These are phyloP conservation scores for Limtongia smithiae DNA, from an alignment of 805 yeast species.

Conservation along the genomic window DNA sequence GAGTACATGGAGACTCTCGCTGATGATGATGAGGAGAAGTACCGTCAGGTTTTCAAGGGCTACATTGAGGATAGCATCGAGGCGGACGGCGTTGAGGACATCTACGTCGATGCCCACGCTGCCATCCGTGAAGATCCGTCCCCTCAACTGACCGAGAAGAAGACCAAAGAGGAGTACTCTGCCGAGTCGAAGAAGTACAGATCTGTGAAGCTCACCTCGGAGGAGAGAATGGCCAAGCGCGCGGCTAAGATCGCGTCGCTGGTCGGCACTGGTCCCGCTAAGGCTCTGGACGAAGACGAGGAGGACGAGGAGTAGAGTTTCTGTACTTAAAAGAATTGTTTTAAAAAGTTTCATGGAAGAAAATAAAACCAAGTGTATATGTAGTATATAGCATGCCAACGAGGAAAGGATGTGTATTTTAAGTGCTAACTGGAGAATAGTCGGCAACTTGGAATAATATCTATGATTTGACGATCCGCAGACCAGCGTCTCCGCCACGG, in stretches of 20 bases:
- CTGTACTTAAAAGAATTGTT: neutral
- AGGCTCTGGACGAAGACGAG: constrained; percentile 22
- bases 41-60: constrained; percentile 90
- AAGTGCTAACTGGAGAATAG: no score
- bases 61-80: constrained; percentile 96
- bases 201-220: constrained; percentile 82
- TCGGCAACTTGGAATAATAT: no score
- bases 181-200: constrained; percentile 92
- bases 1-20: constrained; percentile 99
- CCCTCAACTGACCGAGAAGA: constrained; percentile 84
- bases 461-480: constrained; percentile 25
- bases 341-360: neutral
- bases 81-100: constrained; percentile 93
- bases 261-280: constrained; percentile 18
- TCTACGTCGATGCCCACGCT: constrained; percentile 92
- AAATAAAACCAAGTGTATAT: neutral
- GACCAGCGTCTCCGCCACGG: constrained; percentile 45
- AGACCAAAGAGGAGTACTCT: constrained; percentile 97
- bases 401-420: no score
- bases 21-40: constrained; percentile 99
- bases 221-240: constrained; percentile 83
- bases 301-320: constrained; percentile 17
- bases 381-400: no score
- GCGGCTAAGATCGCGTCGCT: constrained; percentile 82
- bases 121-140: constrained; percentile 94